Percentiles rank a stretch among this genome's conserved stretches.
phyloP scores from a whole-genome alignment of 2,329 filamentous ascomycete genomes.

The Pseudogymnoascus sp. region DNA sequence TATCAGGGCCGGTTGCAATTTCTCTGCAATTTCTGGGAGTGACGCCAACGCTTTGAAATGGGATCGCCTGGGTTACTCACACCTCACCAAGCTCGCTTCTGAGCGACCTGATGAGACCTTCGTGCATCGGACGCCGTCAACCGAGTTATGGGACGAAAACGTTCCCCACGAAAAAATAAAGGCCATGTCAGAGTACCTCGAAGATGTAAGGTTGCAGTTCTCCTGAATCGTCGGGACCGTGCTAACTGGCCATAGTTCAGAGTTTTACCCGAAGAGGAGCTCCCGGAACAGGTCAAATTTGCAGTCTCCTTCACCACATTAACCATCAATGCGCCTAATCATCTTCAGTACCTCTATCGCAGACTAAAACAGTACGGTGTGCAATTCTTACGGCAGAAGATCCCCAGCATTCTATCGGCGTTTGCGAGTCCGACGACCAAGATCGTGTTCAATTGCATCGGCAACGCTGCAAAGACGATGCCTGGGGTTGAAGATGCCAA shows the following conservation, averaged over 20 bases:
- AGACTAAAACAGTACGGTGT: constrained; percentile 27
- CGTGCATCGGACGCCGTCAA: constrained; percentile 31
- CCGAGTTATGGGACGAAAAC: constrained; percentile 34
- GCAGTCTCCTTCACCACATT: constrained; percentile 31
- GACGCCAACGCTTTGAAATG: constrained; percentile 35
- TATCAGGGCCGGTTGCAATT: constrained; percentile 35
- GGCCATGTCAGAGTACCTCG: constrained; percentile 32
- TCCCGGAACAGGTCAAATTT: constrained; percentile 28
- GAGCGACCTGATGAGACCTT: constrained; percentile 26
- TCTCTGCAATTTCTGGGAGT: constrained; percentile 35
- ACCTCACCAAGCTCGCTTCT: constrained; percentile 30
- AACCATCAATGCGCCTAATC: constrained; percentile 32
- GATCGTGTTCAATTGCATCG: constrained; percentile 14
- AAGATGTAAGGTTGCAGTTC: constrained; percentile 27
- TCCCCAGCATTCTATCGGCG: constrained; percentile 23
- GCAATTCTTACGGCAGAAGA: constrained; percentile 25
- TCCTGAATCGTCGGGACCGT: no score
- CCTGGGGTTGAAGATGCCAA: constrained; percentile 16
- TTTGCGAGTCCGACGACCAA: constrained; percentile 14
- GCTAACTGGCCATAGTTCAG: constrained; percentile 22
- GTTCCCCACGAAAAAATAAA: constrained; percentile 33
- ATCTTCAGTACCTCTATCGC: constrained; percentile 27
- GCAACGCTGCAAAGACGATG: constrained; percentile 12
- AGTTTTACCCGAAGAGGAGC: constrained; percentile 22
- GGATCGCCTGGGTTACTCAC: constrained; percentile 33